Evolutionary conservation across 2,329 filamentous ascomycete genomes (phyloP), one percentile per base, ranked within the genome.

Genomic region (Teratosphaeria gauchensis): DNA sequence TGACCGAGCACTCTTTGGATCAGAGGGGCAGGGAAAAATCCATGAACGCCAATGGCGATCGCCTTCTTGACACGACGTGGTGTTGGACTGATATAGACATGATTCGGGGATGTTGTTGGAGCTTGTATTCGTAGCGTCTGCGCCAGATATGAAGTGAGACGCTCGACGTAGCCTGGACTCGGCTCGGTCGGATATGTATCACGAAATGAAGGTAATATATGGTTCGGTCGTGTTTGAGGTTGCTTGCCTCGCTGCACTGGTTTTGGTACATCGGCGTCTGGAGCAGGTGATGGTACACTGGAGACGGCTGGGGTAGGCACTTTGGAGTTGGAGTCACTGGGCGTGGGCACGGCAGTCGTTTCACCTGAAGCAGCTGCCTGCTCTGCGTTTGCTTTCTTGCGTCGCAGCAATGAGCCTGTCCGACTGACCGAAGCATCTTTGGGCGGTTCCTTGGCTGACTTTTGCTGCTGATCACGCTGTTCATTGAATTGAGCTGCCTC

Each of bases 1-100:
- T 96, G 92, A 0, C 94, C 94, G 16, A 97, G 86, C 65, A 99
- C 88, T 21, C 87, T 88, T n/a, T 94, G 87, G 38, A 99, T 80
- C 51, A 95, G 83, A 0, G 88, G 84, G 0, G 90, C 90, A 0
- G 94, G 94, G 64, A 97, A 96, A 61, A 95, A 88, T 0, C 94
- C 94, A 72, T 99, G 94, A 1, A 99, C 85, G 46, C 94, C 94
- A 64, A 99, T 96, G 1, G 92, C 91, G 4, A 99, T 80, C 12
- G 94, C 94, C 64, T 88, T 94, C 68, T 84, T 90, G 53, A 97
- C 84, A 63, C 82, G 87, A 0, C 84, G 88, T 32, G 68, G 66
- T 0, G 88, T 83, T 52, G 84, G 85, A 33, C 90, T 81, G 64
- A 90, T 81, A 64, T 84, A 87, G 4, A 96, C 84, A 71, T 96